Evolutionary conservation across 2,329 filamentous ascomycete species (phyloP).

Genomic region (Fusarium drepaniforme): DNA sequence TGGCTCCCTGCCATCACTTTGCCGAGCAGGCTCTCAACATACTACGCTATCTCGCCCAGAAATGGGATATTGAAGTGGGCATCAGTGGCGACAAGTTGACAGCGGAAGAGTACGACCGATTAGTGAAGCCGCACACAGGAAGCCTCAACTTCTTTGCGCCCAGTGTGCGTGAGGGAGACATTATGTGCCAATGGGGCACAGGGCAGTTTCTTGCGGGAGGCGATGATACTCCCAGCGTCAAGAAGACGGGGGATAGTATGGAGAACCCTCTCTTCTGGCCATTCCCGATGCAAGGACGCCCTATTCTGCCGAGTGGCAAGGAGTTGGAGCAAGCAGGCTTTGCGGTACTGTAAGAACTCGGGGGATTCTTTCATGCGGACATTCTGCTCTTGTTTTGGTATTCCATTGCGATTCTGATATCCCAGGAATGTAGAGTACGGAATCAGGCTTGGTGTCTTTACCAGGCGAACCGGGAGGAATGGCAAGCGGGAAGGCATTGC

Average conservation of each 20-base stretch:
- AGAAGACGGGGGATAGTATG: conserved; percentile 51
- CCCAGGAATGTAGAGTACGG: background rate
- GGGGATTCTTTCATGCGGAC: background rate
- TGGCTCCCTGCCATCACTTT: conserved; percentile 72
- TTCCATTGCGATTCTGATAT: background rate
- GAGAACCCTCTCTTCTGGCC: conserved; percentile 72
- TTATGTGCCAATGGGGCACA: conserved; percentile 60
- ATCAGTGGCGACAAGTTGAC: conserved; percentile 50
- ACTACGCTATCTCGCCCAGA: conserved; percentile 66
- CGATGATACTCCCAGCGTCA: conserved; percentile 26
- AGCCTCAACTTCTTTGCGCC: conserved; percentile 71
- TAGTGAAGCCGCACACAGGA: conserved; percentile 61
- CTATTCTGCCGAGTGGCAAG: conserved; percentile 62
- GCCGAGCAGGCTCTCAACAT: conserved; percentile 72
- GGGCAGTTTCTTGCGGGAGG: conserved; percentile 26
- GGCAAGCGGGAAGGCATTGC: conserved; percentile 14
- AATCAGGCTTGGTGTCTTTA: conserved; percentile 4
- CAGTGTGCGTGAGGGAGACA: conserved; percentile 61
- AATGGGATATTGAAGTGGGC: conserved; percentile 69
- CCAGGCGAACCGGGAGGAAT: conserved; percentile 16
- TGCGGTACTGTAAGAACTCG: conserved; percentile 43
- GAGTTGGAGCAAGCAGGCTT: conserved; percentile 67
- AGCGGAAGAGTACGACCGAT: conserved; percentile 53
- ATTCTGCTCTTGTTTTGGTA: background rate
- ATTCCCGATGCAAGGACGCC: conserved; percentile 70